Base-by-base conservation (phyloP, 139 green algal genomes). In the Parachlorella kessleri region DNA sequence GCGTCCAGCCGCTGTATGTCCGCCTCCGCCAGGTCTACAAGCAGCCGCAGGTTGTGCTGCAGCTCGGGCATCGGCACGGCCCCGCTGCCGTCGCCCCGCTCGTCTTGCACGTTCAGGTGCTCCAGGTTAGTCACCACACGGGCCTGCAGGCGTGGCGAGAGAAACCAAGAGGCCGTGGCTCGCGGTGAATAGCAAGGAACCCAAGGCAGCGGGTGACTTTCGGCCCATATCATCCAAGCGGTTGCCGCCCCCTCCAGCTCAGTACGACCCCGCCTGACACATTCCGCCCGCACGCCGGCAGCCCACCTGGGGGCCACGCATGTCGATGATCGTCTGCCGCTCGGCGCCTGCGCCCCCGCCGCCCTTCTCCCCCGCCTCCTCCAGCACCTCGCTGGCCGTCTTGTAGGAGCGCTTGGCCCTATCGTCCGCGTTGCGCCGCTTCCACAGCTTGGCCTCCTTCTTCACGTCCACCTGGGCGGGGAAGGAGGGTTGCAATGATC, bases 21-120 rank as follows among this genome's bases (percentile, higher is more conserved):
- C 3, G 88, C 89, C 76, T 98, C 96, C 6, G 93, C 92, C 59
- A 98, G 77, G 70, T 97, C 93, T 24, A 98, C 93, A 67, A 98
- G 85, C 84, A 98, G 87, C 32, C 92, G 88, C 91, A 99, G 88
- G 91, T 99, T 99, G 90, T 99, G 97, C 85, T 97, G 92, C 72
- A 99, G 88, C 90, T 99, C 97, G 0, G 96, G 94, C 91, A 99
- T 97, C 42, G 95, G 95, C 21, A 86, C 86, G 67, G 79, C 54
- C 33, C 90, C 91, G 26, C 90, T 79, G 65, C 75, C 68, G 30
- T 73, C 75, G 2, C 59, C 78, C 21, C 75, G 66, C 64, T 89
- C 81, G 76, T 91, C 78, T 65, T 65, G 28, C 9, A 83, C 77
- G 55, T 96, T 94, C 59, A 99, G 83, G 66, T 94, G 81, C 79